Base-by-base conservation (phyloP, 352 stramenopile genomes). In the Globisporangium radiosum region DNA sequence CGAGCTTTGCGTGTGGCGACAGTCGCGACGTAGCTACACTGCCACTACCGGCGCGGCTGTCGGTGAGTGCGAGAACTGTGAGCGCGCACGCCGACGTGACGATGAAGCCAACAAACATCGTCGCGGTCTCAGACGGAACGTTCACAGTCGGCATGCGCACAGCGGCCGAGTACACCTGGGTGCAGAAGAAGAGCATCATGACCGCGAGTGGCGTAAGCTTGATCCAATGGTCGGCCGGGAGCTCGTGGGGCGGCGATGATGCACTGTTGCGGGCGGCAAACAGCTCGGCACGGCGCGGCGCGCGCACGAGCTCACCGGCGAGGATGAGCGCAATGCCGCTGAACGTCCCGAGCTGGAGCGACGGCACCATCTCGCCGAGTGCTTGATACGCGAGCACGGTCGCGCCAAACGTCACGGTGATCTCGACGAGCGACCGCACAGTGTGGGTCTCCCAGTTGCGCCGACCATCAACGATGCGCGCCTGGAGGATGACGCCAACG, bases 321-420 rank as follows among this genome's bases (percentile, higher is more conserved):
- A 91, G 59, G 37, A 94, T 87, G 37, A 88, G 52, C 7, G 77
- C 56, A 0, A 83, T 71, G 3, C 78, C 80, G 42, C 72, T 84
- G 38, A 85, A 70, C 9, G 82, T 92, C 38, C 85, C 85, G 5
- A 90, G 57, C 62, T 94, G 85, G 14, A 92, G 60, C n/a, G 82
- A 85, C 37, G 75, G 56, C 7, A 90, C 56, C 62, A 88, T 80
- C 44, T 91, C 77, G 38, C 79, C 67, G 3, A 69, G 78, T 2
- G 62, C 60, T 44, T 80, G 76, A 67, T 87, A 90, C 36, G 70
- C 73, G n/a, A 86, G 56, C 7, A 83, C 74, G 0, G 79, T 90
- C 0, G 69, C 73, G 33, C 69, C 71, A 62, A 87, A 81, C 0
- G 79, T 84, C 13, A 76, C 75, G 0, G 72, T 72, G 7, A 85